Evolutionary conservation across 345 rosid genomes (phyloP).

Genomic region (Camelina laxa): DNA sequence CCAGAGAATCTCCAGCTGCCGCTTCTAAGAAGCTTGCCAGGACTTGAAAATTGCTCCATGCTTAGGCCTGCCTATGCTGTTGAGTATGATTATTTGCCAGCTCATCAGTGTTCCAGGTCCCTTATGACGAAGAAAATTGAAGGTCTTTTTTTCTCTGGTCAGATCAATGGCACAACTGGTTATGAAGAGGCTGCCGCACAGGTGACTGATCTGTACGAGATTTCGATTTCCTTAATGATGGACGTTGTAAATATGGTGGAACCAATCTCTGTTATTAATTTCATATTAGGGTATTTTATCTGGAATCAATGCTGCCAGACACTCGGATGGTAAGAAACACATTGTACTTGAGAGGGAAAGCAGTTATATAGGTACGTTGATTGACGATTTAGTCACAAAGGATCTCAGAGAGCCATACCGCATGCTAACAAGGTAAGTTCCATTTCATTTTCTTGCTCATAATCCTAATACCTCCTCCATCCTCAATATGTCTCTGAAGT

Average conservation of each 20-base stretch:
- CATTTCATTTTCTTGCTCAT: conserved; percentile 21
- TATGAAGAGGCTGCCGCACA: conserved; percentile 99
- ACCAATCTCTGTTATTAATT: conserved; percentile 25
- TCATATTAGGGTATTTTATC: conserved; percentile 78
- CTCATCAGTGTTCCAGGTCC: conserved; percentile 90
- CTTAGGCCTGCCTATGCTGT: conserved; percentile 99
- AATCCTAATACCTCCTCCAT: conserved; percentile 11
- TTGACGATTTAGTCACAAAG: conserved; percentile 93
- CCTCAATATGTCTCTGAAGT: background rate
- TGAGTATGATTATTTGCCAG: conserved; percentile 97
- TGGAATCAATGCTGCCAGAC: conserved; percentile 95
- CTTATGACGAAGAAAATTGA: conserved; percentile 92
- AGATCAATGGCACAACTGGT: conserved; percentile 98
- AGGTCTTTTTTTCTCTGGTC: conserved; percentile 99
- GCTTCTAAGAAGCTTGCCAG: conserved; percentile 94
- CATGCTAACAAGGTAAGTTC: conserved; percentile 82
- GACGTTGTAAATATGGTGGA: background rate
- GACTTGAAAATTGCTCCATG: conserved; percentile 97
- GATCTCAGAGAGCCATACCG: conserved; percentile 99
- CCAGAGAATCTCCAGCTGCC: conserved; percentile 96
- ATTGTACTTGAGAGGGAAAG: conserved; percentile 97
- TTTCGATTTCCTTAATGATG: conserved; percentile 26
- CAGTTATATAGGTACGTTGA: conserved; percentile 89
- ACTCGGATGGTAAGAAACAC: conserved; percentile 75
- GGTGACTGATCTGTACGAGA: conserved; percentile 50